A percentile compares a stretch with the other conserved stretches of the same genome.
These are phyloP conservation scores for Alternaria novae-zelandiae DNA, from an alignment of 2,329 filamentous ascomycete genomes.

Conservation along the genomic window DNA sequence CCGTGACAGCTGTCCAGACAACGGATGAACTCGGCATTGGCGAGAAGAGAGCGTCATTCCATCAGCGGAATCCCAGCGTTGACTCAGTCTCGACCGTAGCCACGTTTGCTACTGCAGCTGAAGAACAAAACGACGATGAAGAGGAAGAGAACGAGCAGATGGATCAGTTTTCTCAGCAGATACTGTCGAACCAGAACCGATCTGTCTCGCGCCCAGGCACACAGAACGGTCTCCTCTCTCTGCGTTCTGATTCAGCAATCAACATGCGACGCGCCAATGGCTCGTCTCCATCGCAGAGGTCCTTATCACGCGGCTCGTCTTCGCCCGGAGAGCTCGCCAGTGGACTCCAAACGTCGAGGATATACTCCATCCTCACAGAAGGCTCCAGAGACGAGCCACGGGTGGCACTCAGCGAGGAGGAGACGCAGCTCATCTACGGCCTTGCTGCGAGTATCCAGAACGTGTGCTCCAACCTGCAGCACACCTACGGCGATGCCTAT, in stretches of 20 bases:
- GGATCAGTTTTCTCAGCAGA: conserved; percentile 47
- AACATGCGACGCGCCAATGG: conserved; percentile 36
- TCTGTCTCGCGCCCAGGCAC: conserved; percentile 21
- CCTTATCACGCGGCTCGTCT: conserved; percentile 36
- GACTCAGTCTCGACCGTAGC: conserved; percentile 67
- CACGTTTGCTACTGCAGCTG: conserved; percentile 69
- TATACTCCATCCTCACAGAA: conserved; percentile 52
- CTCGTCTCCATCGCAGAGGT: conserved; percentile 36
- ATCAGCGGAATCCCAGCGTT: conserved; percentile 62
- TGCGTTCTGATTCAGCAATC: conserved; percentile 43
- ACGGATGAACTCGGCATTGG: conserved; percentile 25
- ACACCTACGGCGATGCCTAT: conserved; percentile 55
- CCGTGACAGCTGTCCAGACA: conserved; percentile 36
- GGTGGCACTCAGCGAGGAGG: conserved; percentile 57
- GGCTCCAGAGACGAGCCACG: conserved; percentile 41
- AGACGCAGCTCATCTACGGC: conserved; percentile 60
- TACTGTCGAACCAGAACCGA: conserved; percentile 32
- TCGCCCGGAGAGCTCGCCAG: conserved; percentile 39
- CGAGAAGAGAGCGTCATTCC: conserved; percentile 40
- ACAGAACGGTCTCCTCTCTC: conserved; percentile 23
- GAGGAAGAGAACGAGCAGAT: conserved; percentile 51
- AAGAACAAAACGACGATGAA: conserved; percentile 53
- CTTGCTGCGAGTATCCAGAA: conserved; percentile 61
- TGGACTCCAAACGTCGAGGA: conserved; percentile 49
- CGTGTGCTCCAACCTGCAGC: conserved; percentile 60